phyloP scores from a whole-genome alignment of 805 yeast genomes.

The Tetrapisispora pingtungensis region DNA sequence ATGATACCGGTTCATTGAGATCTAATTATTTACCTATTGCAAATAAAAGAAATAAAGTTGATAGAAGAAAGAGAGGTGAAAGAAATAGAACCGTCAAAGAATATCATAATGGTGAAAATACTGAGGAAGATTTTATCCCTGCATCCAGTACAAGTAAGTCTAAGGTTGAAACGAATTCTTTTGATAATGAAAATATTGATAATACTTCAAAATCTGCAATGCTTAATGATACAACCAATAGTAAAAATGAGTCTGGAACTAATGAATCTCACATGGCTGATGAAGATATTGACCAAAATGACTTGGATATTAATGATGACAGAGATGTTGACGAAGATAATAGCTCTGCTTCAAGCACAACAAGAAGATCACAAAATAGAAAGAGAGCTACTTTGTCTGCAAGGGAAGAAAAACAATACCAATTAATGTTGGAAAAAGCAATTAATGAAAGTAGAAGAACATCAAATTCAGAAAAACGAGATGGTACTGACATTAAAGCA shows the following conservation, averaged over 20 bases:
- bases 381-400: conserved; percentile 32
- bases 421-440: conserved; percentile 33
- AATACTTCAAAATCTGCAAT: neutral
- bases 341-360: neutral
- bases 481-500: neutral
- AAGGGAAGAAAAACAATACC: conserved; percentile 37
- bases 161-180: too few species aligned
- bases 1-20: conserved; percentile 15
- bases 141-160: neutral
- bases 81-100: neutral
- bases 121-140: neutral
- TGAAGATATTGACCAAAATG: neutral
- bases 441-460: conserved; percentile 33
- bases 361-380: conserved; percentile 22
- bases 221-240: neutral
- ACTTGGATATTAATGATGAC: neutral
- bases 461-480: conserved; percentile 18
- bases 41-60: conserved; percentile 26
- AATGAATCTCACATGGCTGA: neutral
- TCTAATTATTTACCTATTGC: conserved; percentile 34
- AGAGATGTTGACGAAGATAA: conserved; percentile 9
- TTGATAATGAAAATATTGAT: neutral
- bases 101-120: neutral
- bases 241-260: neutral
- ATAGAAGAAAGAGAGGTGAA: conserved; percentile 16